A percentile compares a stretch with the other conserved stretches of the same genome.
Evolutionary conservation across 1,139 yeast species (phyloP).

Genomic region (Pichia sp.): DNA sequence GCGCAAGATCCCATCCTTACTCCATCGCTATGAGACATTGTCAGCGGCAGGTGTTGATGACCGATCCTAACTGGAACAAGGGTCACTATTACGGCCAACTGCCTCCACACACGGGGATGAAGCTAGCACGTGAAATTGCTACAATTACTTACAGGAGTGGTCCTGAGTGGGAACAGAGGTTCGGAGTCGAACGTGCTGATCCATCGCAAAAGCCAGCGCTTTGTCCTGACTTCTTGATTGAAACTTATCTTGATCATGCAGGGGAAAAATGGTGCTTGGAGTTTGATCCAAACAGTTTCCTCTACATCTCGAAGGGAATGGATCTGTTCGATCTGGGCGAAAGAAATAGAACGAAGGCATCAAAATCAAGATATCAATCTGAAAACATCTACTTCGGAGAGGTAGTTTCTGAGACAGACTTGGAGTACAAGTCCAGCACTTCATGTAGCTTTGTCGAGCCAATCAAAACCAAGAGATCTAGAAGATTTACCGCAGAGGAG

Average conservation of each 20-base stretch:
- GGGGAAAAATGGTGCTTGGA: conserved; percentile 91
- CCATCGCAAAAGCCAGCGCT: conserved; percentile 76
- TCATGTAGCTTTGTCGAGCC: conserved; percentile 44
- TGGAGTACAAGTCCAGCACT: conserved; percentile 29
- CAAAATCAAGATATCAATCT: conserved; percentile 38
- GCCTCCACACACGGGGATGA: conserved; percentile 95
- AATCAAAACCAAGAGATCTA: conserved; percentile 44
- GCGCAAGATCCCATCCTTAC: conserved; percentile 91
- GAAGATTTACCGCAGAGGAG: conserved; percentile 46
- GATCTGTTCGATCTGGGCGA: conserved; percentile 82
- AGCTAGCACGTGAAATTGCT: conserved; percentile 87
- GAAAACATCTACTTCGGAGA: conserved; percentile 33
- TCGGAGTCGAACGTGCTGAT: conserved; percentile 84
- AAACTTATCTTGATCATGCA: conserved; percentile 88
- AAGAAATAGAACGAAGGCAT: conserved; percentile 43
- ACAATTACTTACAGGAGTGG: conserved; percentile 93
- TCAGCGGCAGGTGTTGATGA: conserved; percentile 89
- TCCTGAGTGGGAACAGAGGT: conserved; percentile 93
- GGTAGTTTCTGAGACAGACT: conserved; percentile 22
- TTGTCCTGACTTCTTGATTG: conserved; percentile 89
- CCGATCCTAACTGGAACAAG: conserved; percentile 91
- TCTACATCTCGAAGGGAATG: conserved; percentile 90
- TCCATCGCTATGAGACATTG: conserved; percentile 91
- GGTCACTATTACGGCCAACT: conserved; percentile 72
- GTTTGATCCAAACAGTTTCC: conserved; percentile 84